Evolutionary conservation across 2,329 filamentous ascomycete genomes (phyloP).

Genomic region (Fusarium nodosum): DNA sequence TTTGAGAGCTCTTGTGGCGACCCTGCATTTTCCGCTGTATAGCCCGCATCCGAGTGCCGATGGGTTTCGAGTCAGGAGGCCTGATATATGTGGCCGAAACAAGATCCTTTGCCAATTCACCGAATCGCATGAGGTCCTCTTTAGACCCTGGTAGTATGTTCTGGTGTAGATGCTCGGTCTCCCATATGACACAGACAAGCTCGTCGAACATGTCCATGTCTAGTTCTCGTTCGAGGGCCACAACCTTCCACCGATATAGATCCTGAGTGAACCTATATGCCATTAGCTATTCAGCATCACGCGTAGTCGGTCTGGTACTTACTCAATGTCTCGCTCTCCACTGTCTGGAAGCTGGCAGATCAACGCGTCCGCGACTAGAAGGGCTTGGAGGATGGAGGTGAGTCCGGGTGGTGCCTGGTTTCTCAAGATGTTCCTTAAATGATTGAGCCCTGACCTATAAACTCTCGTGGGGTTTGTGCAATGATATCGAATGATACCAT

Average conservation of each 20-base stretch:
- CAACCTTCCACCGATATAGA: conserved; percentile 46
- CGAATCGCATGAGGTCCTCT: conserved; percentile 34
- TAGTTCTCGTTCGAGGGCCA: conserved; percentile 26
- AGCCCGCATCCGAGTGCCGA: conserved; percentile 32
- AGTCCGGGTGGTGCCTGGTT: conserved; percentile 31
- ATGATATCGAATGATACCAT: conserved; percentile 12
- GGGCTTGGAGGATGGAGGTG: conserved; percentile 27
- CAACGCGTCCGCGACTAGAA: conserved; percentile 45
- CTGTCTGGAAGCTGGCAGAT: conserved; percentile 23
- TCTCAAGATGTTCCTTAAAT: conserved; percentile 34
- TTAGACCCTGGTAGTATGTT: not conserved
- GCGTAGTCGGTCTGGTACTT: not conserved
- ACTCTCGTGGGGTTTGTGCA: conserved; percentile 17
- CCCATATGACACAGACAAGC: conserved; percentile 45
- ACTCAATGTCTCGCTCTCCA: conserved; percentile 26
- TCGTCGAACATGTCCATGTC: conserved; percentile 46
- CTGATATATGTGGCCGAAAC: conserved; percentile 31
- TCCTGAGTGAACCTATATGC: conserved; percentile 46
- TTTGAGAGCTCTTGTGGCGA: conserved; percentile 1
- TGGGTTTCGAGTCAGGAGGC: conserved; percentile 8
- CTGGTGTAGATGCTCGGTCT: conserved; percentile 6
- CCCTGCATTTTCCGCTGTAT: conserved; percentile 37
- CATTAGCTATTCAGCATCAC: conserved; percentile 11
- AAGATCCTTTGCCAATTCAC: conserved; percentile 44
- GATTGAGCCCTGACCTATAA: conserved; percentile 33